These are phyloP conservation scores for Gracilaria vermiculophylla DNA, from an alignment of 23 red algal genomes.

Conservation along the genomic window DNA sequence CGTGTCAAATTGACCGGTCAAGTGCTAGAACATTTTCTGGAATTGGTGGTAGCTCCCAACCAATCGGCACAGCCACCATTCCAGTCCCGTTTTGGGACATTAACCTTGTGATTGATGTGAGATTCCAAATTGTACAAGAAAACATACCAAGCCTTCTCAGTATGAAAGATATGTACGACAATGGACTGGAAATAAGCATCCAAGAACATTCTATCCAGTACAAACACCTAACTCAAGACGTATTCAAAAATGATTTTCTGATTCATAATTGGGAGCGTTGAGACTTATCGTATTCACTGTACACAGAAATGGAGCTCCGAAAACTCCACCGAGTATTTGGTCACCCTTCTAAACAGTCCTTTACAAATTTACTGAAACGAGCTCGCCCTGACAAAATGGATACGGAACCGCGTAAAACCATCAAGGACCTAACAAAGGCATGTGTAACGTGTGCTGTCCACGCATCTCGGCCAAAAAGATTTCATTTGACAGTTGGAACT, in stretches of 20 bases:
- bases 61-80: background rate
- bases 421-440: background rate
- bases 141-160: background rate
- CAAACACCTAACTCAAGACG: background rate
- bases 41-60: background rate
- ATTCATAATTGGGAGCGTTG: background rate
- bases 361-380: slow-evolving; percentile 2
- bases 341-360: background rate
- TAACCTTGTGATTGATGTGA: slow-evolving; percentile 23
- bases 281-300: background rate
- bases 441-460: background rate
- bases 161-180: slow-evolving; percentile 35
- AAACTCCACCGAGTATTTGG: slow-evolving; percentile 7
- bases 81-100: background rate
- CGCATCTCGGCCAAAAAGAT: background rate
- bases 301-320: slow-evolving; percentile 18
- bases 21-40: background rate
- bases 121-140: background rate
- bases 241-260: slow-evolving; percentile 8
- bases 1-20: background rate
- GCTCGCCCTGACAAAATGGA: background rate
- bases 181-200: slow-evolving; percentile 24
- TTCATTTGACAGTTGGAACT: too few species aligned
- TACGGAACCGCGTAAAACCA: background rate
- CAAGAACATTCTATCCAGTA: background rate